Evolutionary conservation across 208 protist species (phyloP).

Genomic region (Trypanosoma caninum): DNA sequence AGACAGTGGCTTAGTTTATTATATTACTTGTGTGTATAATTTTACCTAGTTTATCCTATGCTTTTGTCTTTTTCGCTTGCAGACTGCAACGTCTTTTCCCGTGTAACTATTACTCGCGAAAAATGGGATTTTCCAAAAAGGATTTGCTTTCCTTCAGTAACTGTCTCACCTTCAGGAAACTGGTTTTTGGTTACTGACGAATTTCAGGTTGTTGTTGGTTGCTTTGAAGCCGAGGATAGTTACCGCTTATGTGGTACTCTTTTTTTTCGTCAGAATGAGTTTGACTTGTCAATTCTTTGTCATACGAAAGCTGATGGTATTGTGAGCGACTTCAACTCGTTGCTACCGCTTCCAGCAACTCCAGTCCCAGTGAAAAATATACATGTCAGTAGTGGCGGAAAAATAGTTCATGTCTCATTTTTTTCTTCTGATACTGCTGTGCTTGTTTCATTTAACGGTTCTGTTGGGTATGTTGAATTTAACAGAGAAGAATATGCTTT

Average conservation of each 20-base stretch:
- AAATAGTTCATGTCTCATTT: constrained; percentile 21
- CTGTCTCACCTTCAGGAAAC: constrained; percentile 5
- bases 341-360: not conserved
- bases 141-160: constrained; percentile 6
- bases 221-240: not conserved
- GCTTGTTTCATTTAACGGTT: constrained; percentile 18
- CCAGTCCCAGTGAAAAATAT: constrained; percentile 14
- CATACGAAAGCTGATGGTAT: constrained; percentile 6
- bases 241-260: constrained; percentile 22
- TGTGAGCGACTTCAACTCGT: constrained; percentile 17
- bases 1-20: constrained; percentile 3
- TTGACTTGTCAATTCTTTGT: constrained; percentile 9
- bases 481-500: not conserved
- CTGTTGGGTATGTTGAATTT: constrained; percentile 14
- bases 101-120: constrained; percentile 17
- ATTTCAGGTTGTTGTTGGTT: constrained; percentile 15
- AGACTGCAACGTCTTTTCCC: constrained; percentile 7
- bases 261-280: constrained; percentile 16
- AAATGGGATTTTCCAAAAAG: constrained; percentile 15
- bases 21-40: not conserved
- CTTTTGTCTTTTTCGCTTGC: constrained; percentile 22
- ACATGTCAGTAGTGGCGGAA: constrained; percentile 10
- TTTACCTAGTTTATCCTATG: constrained; percentile 25
- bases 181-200: constrained; percentile 23
- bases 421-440: constrained; percentile 11